Conservation (phyloP, 176 grass and related monocot species). For the Cenchrus purpureus region DNA sequence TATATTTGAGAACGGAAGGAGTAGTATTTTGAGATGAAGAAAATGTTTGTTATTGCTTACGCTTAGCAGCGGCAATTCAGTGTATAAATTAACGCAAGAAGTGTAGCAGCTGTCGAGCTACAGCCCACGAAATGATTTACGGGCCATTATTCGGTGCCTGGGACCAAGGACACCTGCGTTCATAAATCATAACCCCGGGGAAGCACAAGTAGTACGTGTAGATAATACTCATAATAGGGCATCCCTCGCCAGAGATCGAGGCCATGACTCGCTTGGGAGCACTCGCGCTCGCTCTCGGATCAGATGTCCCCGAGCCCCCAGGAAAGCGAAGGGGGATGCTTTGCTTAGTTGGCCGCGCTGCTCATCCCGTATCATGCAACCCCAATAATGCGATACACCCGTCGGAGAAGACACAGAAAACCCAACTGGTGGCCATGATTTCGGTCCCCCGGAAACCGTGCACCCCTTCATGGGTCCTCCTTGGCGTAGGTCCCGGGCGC, state of each 20-base stretch:
- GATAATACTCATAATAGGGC: neutral
- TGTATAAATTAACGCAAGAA: too few species aligned
- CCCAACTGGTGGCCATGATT: conserved; percentile 41
- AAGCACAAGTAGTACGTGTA: conserved; percentile 6
- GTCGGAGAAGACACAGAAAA: neutral
- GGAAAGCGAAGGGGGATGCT: too few species aligned
- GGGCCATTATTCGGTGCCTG: neutral
- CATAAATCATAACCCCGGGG: neutral
- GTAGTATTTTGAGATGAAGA: too few species aligned
- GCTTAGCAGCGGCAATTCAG: too few species aligned
- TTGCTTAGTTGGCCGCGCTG: neutral
- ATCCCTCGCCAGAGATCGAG: conserved; percentile 10
- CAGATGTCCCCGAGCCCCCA: too few species aligned
- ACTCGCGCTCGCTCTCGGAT: neutral
- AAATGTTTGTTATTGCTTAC: too few species aligned
- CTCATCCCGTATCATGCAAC: neutral
- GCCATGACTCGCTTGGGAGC: conserved; percentile 27
- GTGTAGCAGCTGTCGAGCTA: neutral
- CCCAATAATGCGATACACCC: conserved; percentile 27
- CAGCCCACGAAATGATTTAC: neutral
- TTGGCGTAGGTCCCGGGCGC: neutral
- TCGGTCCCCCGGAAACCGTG: conserved; percentile 5
- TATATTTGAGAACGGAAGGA: too few species aligned
- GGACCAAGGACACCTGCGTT: conserved; percentile 34
- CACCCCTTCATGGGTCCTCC: conserved; percentile 26